Evolutionary conservation across 139 green algal species (phyloP), one percentile per base, ranked within the genome.

Genomic region (Marvania coccoides): DNA sequence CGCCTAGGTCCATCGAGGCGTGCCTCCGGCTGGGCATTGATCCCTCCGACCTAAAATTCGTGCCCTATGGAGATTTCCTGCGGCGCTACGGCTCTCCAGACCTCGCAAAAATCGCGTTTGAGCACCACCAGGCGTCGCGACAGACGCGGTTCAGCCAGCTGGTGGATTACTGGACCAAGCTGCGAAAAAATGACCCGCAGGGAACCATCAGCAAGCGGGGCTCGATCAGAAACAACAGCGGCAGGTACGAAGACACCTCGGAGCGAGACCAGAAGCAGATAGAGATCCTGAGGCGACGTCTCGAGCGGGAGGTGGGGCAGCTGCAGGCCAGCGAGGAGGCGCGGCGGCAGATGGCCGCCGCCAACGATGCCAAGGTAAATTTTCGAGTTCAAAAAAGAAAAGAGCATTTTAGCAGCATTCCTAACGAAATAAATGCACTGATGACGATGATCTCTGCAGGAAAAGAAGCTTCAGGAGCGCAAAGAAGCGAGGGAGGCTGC

Each of bases 21-120:
- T 96, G 85, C 75, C 83, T 92, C 47, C 61, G 81, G 1, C 57
- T 93, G 14, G 90, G 90, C 26, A 83, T 95, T 47, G 90, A 96
- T 74, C 90, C 89, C 5, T 31, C 78, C 15, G 78, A 88, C 37
- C 82, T 95, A 33, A 64, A 76, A 35, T 85, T 82, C 68, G 74
- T 82, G 30, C 78, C 84, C n/a, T 14, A 75, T 4, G 63, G 81
- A 8, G 64, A 57, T 28, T 96, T 88, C 65, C 48, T 77, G 58
- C 67, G 73, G 8, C 53, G 65, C 8, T 73, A 82, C 19, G 57
- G 57, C 3, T 72, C 83, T 23, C 29, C 45, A 0, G 81, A 90
- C 19, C 72, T 94, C 30, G 76, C 73, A 1, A 59, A 82, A 46
- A 51, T 93, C 36, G 76, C 81, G 9, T 92, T 82, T 63, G 72